Evolutionary conservation across 2,329 filamentous ascomycete species (phyloP), one percentile per base, ranked within the genome.

Genomic region (Colletotrichum acutatum): DNA sequence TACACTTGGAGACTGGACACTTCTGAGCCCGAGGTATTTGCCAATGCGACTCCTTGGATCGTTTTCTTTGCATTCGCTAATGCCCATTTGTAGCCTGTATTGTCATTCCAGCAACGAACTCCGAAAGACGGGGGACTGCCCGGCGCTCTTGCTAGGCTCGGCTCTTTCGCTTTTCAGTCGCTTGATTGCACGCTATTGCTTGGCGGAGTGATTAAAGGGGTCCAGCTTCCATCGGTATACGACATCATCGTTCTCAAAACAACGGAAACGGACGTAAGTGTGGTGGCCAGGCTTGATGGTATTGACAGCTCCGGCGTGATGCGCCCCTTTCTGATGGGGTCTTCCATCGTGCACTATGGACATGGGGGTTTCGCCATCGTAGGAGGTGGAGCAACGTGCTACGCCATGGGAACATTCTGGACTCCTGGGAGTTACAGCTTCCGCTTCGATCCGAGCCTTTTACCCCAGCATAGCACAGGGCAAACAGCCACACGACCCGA

Each of bases 401-500:
- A 97, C 84, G 95, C 94, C 0, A 97, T 97, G 88, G 95, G 95
- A 1, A 94, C 93, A 7, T 95, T 90, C 78, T 97, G 94, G 94
- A 95, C 95, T 63, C 86, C 87, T 37, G 90, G 90, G 1, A 84
- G 87, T 14, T 92, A 85, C 63, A 80, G 82, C 2, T 77, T 91
- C 26, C 64, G 73, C 6, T 59, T 79, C 4, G 66, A 71, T 37
- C 37, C 54, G 6, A 26, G 24, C 9, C 52, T 59, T 22, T n/a
- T 24, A 11, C 26, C 24, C 8, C 59, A 28, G 22, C 32, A 28
- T 5, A 22, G 19, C 28, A 12, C 32, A 32, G 9, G 14, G 14
- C 28, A 32, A 49, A 6, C 19, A 9, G 19, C 26, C n/a, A 11
- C 22, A 30, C 46, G 53, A 22, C 22, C 57, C 22, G 37, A 34